These are phyloP conservation scores for Scutellaria galericulata DNA, from an alignment of 257 asterid species.

Conservation along the genomic window DNA sequence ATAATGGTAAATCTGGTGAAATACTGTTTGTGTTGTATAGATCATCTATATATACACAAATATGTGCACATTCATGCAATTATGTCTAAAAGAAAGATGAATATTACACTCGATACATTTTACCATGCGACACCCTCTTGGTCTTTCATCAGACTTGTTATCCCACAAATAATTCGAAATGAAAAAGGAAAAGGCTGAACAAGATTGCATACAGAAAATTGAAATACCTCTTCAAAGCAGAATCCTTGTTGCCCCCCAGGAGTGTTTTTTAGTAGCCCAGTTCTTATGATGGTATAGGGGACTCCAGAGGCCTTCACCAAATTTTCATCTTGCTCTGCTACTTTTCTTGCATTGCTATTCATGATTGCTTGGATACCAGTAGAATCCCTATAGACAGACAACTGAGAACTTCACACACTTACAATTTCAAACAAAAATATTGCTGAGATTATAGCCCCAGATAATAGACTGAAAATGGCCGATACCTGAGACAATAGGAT, in stretches of 20 bases:
- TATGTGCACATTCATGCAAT: neutral
- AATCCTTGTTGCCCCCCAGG: conserved; percentile 83
- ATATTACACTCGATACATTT: neutral
- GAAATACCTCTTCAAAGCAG: conserved; percentile 71
- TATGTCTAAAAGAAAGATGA: neutral
- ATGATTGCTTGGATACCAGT: conserved; percentile 82
- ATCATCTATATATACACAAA: neutral
- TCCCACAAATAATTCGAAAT: neutral
- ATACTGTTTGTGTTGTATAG: neutral
- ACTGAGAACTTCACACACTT: conserved; percentile 77
- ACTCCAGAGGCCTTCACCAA: conserved; percentile 63
- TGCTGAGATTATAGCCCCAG: conserved; percentile 26
- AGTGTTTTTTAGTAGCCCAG: conserved; percentile 61
- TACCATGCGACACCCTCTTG: neutral
- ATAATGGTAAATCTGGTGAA: no score
- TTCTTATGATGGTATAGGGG: conserved; percentile 79
- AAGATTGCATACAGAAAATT: neutral
- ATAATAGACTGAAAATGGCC: conserved; percentile 29
- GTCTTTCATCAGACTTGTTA: conserved; percentile 4
- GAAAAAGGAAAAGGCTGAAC: neutral
- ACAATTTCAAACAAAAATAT: conserved; percentile 41
- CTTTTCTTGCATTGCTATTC: conserved; percentile 66
- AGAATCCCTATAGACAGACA: conserved; percentile 76
- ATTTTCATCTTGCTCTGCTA: conserved; percentile 77
- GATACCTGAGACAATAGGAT: conserved; percentile 87